phyloP scores from a whole-genome alignment of 805 yeast species.

The Maudiozyma barnettii region DNA sequence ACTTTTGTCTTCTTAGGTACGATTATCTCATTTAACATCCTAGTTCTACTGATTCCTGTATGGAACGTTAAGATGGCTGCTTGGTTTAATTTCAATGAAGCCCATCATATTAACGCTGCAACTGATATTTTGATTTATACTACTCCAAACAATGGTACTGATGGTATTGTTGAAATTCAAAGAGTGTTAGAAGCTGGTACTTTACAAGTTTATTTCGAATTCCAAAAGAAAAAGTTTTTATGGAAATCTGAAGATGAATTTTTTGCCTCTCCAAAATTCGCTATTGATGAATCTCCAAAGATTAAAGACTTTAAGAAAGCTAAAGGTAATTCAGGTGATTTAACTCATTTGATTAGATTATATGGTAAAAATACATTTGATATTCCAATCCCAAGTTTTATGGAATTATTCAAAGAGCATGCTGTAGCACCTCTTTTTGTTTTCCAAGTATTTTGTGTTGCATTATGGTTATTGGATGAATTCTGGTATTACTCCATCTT shows the following conservation, averaged over 20 bases:
- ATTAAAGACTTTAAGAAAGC: conserved; percentile 47
- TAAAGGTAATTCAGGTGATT: conserved; percentile 48
- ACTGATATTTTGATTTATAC: conserved; percentile 68
- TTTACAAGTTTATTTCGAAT: conserved; percentile 60
- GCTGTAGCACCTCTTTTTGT: conserved; percentile 98
- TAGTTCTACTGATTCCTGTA: conserved; percentile 83
- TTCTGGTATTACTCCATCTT: conserved; percentile 93
- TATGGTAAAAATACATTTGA: conserved; percentile 87
- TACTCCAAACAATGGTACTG: conserved; percentile 75
- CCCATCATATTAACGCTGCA: conserved; percentile 50
- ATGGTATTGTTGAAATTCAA: conserved; percentile 62
- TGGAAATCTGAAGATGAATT: conserved; percentile 42
- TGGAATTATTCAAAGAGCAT: conserved; percentile 89
- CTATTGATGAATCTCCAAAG: conserved; percentile 47
- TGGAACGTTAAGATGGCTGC: conserved; percentile 76
- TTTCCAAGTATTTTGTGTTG: conserved; percentile 92
- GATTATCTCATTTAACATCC: conserved; percentile 58
- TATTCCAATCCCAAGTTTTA: conserved; percentile 87
- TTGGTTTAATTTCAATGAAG: conserved; percentile 55
- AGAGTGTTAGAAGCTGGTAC: conserved; percentile 48
- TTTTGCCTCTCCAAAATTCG: conserved; percentile 76
- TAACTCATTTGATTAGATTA: conserved; percentile 40
- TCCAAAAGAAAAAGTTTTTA: conserved; percentile 87
- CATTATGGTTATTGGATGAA: conserved; percentile 92
- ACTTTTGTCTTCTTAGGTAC: conserved; percentile 80